These are phyloP conservation scores for Chrysophaeum taylorii DNA, from an alignment of 352 stramenopile genomes.

Conservation along the genomic window DNA sequence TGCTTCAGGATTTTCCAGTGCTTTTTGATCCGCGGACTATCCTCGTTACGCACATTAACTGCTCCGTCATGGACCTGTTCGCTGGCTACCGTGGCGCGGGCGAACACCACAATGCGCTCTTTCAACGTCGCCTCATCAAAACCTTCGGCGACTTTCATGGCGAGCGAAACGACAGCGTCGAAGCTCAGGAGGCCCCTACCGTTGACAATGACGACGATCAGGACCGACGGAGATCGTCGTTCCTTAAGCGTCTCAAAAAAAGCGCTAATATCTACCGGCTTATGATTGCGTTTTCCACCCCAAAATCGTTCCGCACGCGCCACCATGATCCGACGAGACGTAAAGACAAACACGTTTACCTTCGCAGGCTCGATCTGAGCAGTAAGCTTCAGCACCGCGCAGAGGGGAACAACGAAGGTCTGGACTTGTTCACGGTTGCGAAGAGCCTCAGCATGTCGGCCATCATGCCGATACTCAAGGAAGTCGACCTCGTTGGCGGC, in stretches of 20 bases:
- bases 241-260: background rate
- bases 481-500: background rate
- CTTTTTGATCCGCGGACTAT: background rate
- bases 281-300: background rate
- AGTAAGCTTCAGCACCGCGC: background rate
- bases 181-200: background rate
- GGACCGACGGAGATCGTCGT: background rate
- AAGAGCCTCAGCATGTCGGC: background rate
- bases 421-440: background rate
- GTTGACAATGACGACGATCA: background rate
- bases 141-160: too few species aligned
- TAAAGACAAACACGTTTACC: background rate
- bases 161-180: background rate
- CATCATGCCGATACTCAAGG: background rate
- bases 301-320: background rate
- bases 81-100: background rate
- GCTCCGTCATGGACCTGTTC: slow-evolving; percentile 7
- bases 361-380: background rate
- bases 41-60: background rate
- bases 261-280: background rate
- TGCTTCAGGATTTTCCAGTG: slow-evolving; percentile 3
- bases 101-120: background rate
- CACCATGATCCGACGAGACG: background rate
- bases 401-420: background rate
- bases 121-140: too few species aligned